Evolutionary conservation across 768 basidiomycete species (phyloP).

Genomic region (Tremella fuciformis): DNA sequence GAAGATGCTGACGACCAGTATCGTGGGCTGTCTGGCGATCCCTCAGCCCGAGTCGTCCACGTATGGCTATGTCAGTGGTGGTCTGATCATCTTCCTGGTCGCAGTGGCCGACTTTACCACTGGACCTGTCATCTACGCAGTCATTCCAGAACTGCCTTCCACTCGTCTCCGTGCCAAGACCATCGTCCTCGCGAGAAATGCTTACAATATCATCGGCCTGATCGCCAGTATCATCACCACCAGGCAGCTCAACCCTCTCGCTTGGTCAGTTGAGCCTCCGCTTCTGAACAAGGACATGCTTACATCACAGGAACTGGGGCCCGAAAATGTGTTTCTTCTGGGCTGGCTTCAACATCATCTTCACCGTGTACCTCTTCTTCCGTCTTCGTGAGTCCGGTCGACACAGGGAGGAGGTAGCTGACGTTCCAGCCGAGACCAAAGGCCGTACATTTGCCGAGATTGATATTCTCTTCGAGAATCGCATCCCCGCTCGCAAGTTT

Average conservation of each 20-base stretch:
- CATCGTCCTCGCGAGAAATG: slow-evolving; percentile 31
- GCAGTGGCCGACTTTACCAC: slow-evolving; percentile 11
- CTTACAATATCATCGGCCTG: slow-evolving; percentile 27
- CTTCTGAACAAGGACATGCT: slow-evolving; percentile 4
- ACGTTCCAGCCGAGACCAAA: slow-evolving; percentile 7
- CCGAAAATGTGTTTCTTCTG: slow-evolving; percentile 11
- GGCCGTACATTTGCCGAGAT: slow-evolving; percentile 5
- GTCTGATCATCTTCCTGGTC: slow-evolving; percentile 1
- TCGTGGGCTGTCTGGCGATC: background rate
- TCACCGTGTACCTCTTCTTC: slow-evolving; percentile 8
- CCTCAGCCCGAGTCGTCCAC: slow-evolving; percentile 10
- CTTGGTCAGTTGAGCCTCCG: background rate
- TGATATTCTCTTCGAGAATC: slow-evolving; percentile 5
- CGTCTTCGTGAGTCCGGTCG: slow-evolving; percentile 4
- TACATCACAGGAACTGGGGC: slow-evolving; percentile 1
- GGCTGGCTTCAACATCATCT: slow-evolving; percentile 10
- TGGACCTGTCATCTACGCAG: slow-evolving; percentile 21
- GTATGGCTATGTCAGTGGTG: slow-evolving; percentile 29
- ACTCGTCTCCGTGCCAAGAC: slow-evolving; percentile 39
- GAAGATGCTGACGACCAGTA: background rate
- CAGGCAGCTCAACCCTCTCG: background rate
- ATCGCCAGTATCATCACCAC: background rate
- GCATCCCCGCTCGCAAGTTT: slow-evolving; percentile 3
- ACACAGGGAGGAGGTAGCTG: background rate
- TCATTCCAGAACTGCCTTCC: slow-evolving; percentile 27